Evolutionary conservation across 192 early-diverging fungal genomes (phyloP), one percentile per base, ranked within the genome.

Genomic region (Dispira simplex): DNA sequence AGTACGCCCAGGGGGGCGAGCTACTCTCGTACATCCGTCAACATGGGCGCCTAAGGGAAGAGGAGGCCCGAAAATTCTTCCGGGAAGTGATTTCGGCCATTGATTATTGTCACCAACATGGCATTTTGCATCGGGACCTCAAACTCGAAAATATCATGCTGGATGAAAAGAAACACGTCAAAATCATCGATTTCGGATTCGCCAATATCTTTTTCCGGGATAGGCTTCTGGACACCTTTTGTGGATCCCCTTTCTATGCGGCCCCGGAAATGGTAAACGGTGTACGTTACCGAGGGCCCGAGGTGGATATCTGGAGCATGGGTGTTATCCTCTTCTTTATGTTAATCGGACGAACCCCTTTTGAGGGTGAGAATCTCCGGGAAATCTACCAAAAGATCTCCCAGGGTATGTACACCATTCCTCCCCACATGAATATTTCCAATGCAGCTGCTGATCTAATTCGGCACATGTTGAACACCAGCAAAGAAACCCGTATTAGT

Each of bases 141-240:
- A 92, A 92, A 71, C 85, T 85, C 74, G 90, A 92, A 58, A 97
- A 97, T 70, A 76, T 97, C 20, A 80, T 97, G 59, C 72, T 97
- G 23, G 87, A 86, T 53, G 70, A 75, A 11, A 70, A 77, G 23
- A 80, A 83, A 52, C 76, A 73, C 44, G 85, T 93, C 64, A 89
- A 89, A 66, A 89, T 93, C 53, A 93, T 93, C 64, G 90, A 93
- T 74, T 93, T 87, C 78, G 90, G 90, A 0, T 85, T 93, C 73
- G 86, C 85, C 20, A 92, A 90, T 71, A 76, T 76, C 25, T 82
- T 81, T 63, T 71, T 76, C 44, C 75, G 72, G 54, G 71, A 79
- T 45, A 64, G 68, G 46, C 76, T 74, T 64, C 63, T 83, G 25
- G 70, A 71, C 46, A 82, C 79, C 18, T 69, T 71, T 55, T 72